Evolutionary conservation across 176 grass and related monocot species (phyloP), one percentile per base, ranked within the genome.

Genomic region (Zizania latifolia): DNA sequence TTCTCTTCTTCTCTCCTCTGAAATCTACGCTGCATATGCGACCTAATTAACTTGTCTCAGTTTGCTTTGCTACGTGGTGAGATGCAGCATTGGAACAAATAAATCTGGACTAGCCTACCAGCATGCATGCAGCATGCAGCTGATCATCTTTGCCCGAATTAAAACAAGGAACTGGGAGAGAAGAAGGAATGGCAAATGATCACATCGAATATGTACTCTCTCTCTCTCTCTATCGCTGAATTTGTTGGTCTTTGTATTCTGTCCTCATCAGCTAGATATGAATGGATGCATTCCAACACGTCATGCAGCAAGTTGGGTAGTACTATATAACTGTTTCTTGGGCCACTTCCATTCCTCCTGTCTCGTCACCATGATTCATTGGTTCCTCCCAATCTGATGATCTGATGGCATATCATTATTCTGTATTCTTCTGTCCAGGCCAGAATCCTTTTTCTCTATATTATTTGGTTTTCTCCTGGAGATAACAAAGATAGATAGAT

Each of bases 311-410:
- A 53, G 33, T 68, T n/a, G n/a, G n/a, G n/a, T n/a, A n/a, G n/a
- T n/a, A n/a, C n/a, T n/a, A n/a, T n/a, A n/a, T n/a, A 65, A 70
- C 24, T 24, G 44, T 57, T 62, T 57, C 32, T 60, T 40, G 48
- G 60, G 48, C 40, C 54, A 28, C 54, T 53, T 53, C 46, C 46
- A n/a, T 50, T 50, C 46, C 43, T 51, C 44, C 12, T 51, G 10
- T 44, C n/a, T 35, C 58, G 46, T 78, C 78, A 43, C 62, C 23
- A 48, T n/a, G 62, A 38, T 39, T 72, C 53, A 33, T 74, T 62
- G 76, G 17, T 88, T 84, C 86, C 76, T 80, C 62, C 63, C 56
- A 53, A 86, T 88, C 81, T 63, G n/a, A n/a, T n/a, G n/a, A n/a
- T n/a, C n/a, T n/a, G 44, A 44, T 11, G 62, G 13, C 43, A 68